Percentiles rank a stretch among this genome's conserved stretches.
phyloP scores from a whole-genome alignment of 139 green algal genomes.

The Ettlia oleoabundans region DNA sequence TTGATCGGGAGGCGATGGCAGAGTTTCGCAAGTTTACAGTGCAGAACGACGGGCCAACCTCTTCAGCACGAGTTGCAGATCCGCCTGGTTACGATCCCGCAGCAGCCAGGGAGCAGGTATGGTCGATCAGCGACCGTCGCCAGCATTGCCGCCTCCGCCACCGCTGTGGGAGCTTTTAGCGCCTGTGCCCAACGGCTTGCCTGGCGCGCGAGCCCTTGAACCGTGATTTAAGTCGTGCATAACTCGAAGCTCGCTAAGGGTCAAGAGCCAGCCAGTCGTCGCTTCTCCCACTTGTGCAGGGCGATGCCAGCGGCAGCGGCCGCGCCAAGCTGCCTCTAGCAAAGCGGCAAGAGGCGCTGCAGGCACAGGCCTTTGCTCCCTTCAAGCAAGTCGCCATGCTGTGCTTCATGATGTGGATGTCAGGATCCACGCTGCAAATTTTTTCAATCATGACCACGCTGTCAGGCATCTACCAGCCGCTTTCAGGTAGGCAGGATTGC shows the following conservation, averaged over 20 bases:
- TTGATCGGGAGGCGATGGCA: too few species aligned
- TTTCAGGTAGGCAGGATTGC: conserved; percentile 45
- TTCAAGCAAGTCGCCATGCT: conserved; percentile 74
- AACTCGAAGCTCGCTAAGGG: too few species aligned
- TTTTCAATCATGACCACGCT: conserved; percentile 94
- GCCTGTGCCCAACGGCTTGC: too few species aligned
- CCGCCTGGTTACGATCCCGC: conserved; percentile 28
- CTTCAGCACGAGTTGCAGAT: background rate
- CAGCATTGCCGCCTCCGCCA: too few species aligned
- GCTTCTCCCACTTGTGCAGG: conserved; percentile 1
- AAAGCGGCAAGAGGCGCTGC: conserved; percentile 40
- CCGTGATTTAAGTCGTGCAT: too few species aligned
- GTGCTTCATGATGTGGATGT: conserved; percentile 98
- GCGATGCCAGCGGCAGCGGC: background rate
- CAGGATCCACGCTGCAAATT: conserved; percentile 87
- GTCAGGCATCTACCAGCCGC: conserved; percentile 77
- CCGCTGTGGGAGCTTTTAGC: too few species aligned
- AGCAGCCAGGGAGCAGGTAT: conserved; percentile 22
- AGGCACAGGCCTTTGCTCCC: conserved; percentile 32
- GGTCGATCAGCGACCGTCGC: too few species aligned
- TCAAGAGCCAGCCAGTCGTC: too few species aligned
- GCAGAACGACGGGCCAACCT: conserved; percentile 7
- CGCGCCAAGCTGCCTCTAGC: conserved; percentile 22
- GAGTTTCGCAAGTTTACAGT: conserved; percentile 28
- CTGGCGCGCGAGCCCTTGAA: too few species aligned